Evolutionary conservation across 2,329 filamentous ascomycete species (phyloP).

Genomic region (Penicillium sp.): DNA sequence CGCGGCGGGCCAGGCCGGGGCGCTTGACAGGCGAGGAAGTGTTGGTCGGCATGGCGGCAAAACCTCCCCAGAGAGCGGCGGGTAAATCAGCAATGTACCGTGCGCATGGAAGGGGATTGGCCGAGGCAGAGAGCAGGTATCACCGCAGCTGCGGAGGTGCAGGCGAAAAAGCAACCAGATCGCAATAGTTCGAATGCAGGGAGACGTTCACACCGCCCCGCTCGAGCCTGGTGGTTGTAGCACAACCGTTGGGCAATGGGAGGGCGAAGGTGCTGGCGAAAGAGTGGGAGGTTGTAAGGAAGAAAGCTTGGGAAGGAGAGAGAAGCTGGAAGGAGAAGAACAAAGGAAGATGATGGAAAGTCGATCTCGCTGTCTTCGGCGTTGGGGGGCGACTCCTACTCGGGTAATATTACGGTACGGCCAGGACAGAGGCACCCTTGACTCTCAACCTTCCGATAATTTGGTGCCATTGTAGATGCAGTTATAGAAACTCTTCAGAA

Average conservation of each 20-base stretch:
- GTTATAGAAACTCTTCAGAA: too few relatives aligned
- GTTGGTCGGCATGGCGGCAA: slow-evolving; percentile 31
- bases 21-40: slow-evolving; percentile 44
- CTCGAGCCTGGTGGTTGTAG: slow-evolving; percentile 12
- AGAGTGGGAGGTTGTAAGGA: slow-evolving; percentile 2
- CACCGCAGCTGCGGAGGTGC: slow-evolving; percentile 28
- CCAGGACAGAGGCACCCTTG: not conserved
- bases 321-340: not conserved
- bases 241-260: slow-evolving; percentile 1
- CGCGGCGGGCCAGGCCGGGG: slow-evolving; percentile 43
- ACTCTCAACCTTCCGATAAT: not conserved
- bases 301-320: not conserved
- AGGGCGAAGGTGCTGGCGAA: not conserved
- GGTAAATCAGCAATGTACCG: slow-evolving; percentile 24
- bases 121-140: slow-evolving; percentile 25
- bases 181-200: slow-evolving; percentile 17
- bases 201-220: slow-evolving; percentile 19
- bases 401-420: slow-evolving; percentile 14
- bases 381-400: slow-evolving; percentile 9
- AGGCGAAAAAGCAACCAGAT: slow-evolving; percentile 27
- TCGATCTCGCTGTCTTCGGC: slow-evolving; percentile 22
- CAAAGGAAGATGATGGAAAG: slow-evolving; percentile 9
- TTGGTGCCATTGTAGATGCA: too few relatives aligned
- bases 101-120: slow-evolving; percentile 31
- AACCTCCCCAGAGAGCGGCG: slow-evolving; percentile 20